Base-by-base conservation (phyloP, 2,329 filamentous ascomycete genomes). In the Thelonectria discophora region DNA sequence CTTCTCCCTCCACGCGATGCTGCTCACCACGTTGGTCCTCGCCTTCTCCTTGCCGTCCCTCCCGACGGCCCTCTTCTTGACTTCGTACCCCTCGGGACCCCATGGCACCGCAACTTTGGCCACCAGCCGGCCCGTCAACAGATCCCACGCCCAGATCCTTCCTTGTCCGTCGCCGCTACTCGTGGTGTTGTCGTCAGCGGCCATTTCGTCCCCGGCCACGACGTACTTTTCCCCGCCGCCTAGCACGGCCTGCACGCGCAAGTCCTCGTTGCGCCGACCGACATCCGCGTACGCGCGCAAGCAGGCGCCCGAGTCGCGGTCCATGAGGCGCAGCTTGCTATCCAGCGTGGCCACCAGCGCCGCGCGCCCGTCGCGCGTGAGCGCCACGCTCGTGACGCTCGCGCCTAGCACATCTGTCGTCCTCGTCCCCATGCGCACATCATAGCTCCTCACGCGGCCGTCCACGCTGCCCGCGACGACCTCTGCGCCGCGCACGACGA, bases 391-490 rank as follows among this genome's bases (percentile, higher is more conserved):
- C 8, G 93, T 97, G n/a, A 97, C 90, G 62, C 82, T 82, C 2
- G 81, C 84, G 55, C 86, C 86, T 53, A 95, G 79, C 1, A 92
- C 87, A 77, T 97, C 93, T 1, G 86, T 87, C 5, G 87, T 86
- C 50, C 88, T 83, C 54, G 81, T 82, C 0, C 94, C 94, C 82
- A 87, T 90, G 56, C 93, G 84, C 42, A 97, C 78, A 78, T 98
- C 94, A 78, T 98, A 97, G 62, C 84, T 84, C 55, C 94, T 82
- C 1, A 96, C 86, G 60, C 90, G 83, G 2, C 94, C 94, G 77
- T 98, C 94, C 58, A 97, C 92, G 74, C 92, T 94, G 0, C 90
- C 93, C 1, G 86, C 84, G 2, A 93, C 77, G 51, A 98, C 86
- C 76, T 88, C 85, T 8, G 80, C 72, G 1, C 79, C 83, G 17